Evolutionary conservation across 208 protist genomes (phyloP).

Genomic region (Leishmania guyanensis): DNA sequence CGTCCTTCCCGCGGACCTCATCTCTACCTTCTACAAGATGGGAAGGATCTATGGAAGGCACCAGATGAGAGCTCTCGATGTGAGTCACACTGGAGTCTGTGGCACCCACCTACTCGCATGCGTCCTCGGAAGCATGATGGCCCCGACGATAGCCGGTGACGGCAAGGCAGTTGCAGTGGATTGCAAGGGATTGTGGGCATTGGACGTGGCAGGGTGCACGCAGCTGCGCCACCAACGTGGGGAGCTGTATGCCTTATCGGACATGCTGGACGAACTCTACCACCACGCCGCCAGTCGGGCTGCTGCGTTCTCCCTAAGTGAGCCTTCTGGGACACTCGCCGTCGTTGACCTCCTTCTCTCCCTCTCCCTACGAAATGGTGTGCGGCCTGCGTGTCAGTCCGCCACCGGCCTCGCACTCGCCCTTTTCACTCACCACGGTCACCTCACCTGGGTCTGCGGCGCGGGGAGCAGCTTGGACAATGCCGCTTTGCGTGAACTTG

Average conservation of each 20-base stretch:
- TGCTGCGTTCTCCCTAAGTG: background rate
- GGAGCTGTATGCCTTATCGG: background rate
- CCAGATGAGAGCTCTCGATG: conserved; percentile 41
- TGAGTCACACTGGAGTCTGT: conserved; percentile 50
- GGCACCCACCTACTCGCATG: conserved; percentile 50
- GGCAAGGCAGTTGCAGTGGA: background rate
- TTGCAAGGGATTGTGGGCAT: conserved; percentile 21
- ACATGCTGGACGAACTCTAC: conserved; percentile 8
- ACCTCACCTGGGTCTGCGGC: conserved; percentile 36
- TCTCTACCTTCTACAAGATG: conserved; percentile 17
- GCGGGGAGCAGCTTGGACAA: conserved; percentile 44
- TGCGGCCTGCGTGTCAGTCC: conserved; percentile 3
- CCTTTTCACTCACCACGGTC: conserved; percentile 30
- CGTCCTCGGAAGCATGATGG: conserved; percentile 25
- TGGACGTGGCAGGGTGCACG: conserved; percentile 53
- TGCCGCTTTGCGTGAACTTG: conserved; percentile 39
- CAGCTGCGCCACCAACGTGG: conserved; percentile 24
- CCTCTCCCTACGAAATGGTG: conserved; percentile 9
- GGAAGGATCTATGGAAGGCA: conserved; percentile 17
- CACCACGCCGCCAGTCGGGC: background rate
- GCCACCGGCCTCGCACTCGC: conserved; percentile 33
- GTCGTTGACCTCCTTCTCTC: conserved; percentile 23
- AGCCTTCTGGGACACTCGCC: background rate
- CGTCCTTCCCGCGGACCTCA: conserved; percentile 7
- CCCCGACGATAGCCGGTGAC: background rate